Evolutionary conservation across 202 grass and related monocot genomes (phyloP), one percentile per base, ranked within the genome.

Genomic region (Sporobolus alterniflorus): DNA sequence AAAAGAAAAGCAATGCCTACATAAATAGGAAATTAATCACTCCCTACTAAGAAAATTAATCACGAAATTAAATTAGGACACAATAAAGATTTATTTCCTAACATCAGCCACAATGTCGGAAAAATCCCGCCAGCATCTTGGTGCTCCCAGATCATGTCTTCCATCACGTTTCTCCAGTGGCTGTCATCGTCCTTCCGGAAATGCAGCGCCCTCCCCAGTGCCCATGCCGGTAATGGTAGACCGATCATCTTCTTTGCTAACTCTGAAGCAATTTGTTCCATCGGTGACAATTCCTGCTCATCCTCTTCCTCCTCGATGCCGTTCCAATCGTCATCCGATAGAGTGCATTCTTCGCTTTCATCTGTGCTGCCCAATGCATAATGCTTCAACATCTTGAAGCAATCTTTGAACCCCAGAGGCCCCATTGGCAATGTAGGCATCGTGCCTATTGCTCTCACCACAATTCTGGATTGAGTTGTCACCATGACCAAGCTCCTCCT

Each of bases 401-500:
- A 84, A 11, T 89, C 86, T 9, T 93, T 42, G 2, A 36, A 65
- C 62, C 29, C 75, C 17, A 96, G 51, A 54, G 51, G 32, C 0
- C 44, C 49, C 31, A 96, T 21, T 21, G 18, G 30, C 11, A 96
- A 34, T 6, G 70, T 3, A 9, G 68, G 28, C 63, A 77, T 73
- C 1, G 90, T 89, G 3, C 71, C 69, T 14, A 93, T 22, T 30
- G 62, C 44, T 9, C 1, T 14, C 0, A 88, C 81, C 41, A 78
- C 60, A 7, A 2, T 3, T 32, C 67, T 15, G 14, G 84, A 91
- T 13, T 25, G 88, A 70, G 88, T 96, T 15, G 90, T 93, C 42
- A 91, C 69, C 11, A 96, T 15, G 83, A 96, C 71, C 80, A 87
- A 65, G 80, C 93, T 91, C 75, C 83, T 82, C 20, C 70, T 49